Percentiles rank a stretch among this genome's conserved stretches.
phyloP scores from a whole-genome alignment of 1,284 basidiomycete genomes.

The Schizopora paradoxa region DNA sequence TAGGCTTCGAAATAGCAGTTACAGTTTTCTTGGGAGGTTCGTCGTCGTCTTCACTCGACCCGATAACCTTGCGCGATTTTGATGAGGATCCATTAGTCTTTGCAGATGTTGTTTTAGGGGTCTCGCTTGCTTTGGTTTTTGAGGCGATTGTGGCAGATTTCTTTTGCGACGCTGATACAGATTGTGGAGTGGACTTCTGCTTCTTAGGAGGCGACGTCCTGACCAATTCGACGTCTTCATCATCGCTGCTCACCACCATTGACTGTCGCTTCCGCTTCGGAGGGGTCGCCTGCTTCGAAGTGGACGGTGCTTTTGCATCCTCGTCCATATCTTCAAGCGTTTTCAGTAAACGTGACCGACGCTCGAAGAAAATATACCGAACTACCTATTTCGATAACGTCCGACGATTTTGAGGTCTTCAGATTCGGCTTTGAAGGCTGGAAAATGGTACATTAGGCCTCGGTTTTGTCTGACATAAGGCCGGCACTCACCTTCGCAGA shows the following conservation, averaged over 20 bases:
- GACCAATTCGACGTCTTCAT: conserved; percentile 26
- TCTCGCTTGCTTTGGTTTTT: conserved; percentile 1
- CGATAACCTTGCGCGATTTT: conserved; percentile 1
- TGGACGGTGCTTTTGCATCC: conserved; percentile 8
- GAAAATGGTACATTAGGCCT: too few relatives aligned
- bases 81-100: conserved; percentile 1
- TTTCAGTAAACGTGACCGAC: not conserved
- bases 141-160: conserved; percentile 26
- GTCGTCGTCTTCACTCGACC: conserved; percentile 28
- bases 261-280: conserved; percentile 9
- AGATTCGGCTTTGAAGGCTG: not conserved
- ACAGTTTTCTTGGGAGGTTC: conserved; percentile 17
- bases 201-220: conserved; percentile 24
- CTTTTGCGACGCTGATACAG: conserved; percentile 6
- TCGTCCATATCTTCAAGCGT: conserved; percentile 15
- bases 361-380: not conserved
- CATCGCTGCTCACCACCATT: conserved; percentile 16
- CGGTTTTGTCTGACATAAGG: too few relatives aligned
- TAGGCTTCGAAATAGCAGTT: not conserved
- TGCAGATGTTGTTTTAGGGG: not conserved
- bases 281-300: not conserved
- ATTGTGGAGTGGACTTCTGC: conserved; percentile 15
- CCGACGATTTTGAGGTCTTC: not conserved
- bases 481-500: conserved; percentile 8
- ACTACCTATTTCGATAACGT: not conserved